Percentiles rank a stretch among this genome's conserved stretches.
phyloP scores from a whole-genome alignment of 805 yeast genomes.

The Ogataea minuta region DNA sequence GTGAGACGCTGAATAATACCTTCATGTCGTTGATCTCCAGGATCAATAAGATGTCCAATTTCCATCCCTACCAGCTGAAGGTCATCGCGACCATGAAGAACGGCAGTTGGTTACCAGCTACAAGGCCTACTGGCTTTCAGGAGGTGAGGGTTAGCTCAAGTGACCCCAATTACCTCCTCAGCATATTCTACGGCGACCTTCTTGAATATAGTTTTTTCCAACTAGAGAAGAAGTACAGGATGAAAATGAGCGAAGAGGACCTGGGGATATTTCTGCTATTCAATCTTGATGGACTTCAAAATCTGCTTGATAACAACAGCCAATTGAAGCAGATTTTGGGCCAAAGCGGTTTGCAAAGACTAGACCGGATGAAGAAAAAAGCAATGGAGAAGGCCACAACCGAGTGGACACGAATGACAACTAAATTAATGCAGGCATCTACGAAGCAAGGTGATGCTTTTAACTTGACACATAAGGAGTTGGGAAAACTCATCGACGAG shows the following conservation, averaged over 20 bases:
- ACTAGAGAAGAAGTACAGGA: constrained; percentile 58
- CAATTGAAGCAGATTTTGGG: constrained; percentile 52
- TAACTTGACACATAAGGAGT: constrained; percentile 68
- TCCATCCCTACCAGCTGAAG: constrained; percentile 47
- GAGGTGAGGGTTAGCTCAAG: constrained; percentile 45
- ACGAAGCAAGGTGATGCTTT: constrained; percentile 54
- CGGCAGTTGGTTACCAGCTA: constrained; percentile 72
- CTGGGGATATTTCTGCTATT: constrained; percentile 72
- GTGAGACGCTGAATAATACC: constrained; percentile 32
- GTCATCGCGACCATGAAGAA: constrained; percentile 52
- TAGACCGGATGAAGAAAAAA: constrained; percentile 68
- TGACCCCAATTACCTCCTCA: constrained; percentile 51
- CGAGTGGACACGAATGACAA: constrained; percentile 79
- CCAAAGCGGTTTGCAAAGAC: constrained; percentile 55
- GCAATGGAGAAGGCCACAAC: constrained; percentile 68
- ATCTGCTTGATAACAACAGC: constrained; percentile 55
- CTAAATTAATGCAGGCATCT: constrained; percentile 76
- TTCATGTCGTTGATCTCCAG: constrained; percentile 66
- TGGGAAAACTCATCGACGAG: constrained; percentile 54
- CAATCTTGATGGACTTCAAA: constrained; percentile 72
- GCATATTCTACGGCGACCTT: constrained; percentile 72
- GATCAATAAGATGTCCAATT: constrained; percentile 63
- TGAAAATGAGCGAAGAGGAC: constrained; percentile 41
- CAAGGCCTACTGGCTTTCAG: constrained; percentile 67
- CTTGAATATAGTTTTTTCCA: constrained; percentile 69